phyloP scores from a whole-genome alignment of 371 early-diverging fungal genomes.

The Mucor irregularis region DNA sequence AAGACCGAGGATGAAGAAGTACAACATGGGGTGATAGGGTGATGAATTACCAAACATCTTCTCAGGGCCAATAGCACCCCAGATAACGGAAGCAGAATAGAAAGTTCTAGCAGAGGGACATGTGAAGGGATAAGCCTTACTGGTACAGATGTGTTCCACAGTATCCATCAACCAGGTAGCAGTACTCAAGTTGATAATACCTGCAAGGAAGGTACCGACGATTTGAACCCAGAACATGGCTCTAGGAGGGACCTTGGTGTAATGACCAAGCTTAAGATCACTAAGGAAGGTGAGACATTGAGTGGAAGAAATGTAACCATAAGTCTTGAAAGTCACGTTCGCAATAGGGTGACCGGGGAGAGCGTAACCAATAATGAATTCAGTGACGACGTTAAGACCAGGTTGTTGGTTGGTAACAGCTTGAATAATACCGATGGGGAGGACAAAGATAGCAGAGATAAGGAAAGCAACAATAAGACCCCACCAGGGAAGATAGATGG shows the following conservation, averaged over 20 bases:
- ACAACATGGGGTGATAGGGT: constrained; percentile 55
- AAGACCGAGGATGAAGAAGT: constrained; percentile 66
- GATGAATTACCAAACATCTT: constrained; percentile 69
- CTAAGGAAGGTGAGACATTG: constrained; percentile 62
- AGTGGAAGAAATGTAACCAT: constrained; percentile 60
- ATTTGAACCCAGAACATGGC: constrained; percentile 70
- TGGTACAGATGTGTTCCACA: constrained; percentile 58
- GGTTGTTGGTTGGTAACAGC: constrained; percentile 73
- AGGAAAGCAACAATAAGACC: constrained; percentile 63
- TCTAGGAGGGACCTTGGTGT: constrained; percentile 69
- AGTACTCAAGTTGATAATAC: constrained; percentile 63
- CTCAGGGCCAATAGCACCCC: constrained; percentile 73
- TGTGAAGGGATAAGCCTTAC: constrained; percentile 51
- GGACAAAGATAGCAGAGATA: constrained; percentile 64
- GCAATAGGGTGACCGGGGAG: constrained; percentile 66
- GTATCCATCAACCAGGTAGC: constrained; percentile 67
- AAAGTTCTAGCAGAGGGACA: constrained; percentile 66
- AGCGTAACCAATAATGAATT: constrained; percentile 66
- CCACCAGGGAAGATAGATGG: constrained; percentile 69
- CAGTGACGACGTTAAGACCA: constrained; percentile 74
- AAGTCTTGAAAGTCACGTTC: constrained; percentile 70
- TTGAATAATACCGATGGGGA: constrained; percentile 81
- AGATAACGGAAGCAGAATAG: constrained; percentile 68
- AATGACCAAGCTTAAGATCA: constrained; percentile 71
- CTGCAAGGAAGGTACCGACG: constrained; percentile 57